These are phyloP conservation scores for Calycina herbarum DNA, from an alignment of 2,329 filamentous ascomycete genomes.

Conservation along the genomic window DNA sequence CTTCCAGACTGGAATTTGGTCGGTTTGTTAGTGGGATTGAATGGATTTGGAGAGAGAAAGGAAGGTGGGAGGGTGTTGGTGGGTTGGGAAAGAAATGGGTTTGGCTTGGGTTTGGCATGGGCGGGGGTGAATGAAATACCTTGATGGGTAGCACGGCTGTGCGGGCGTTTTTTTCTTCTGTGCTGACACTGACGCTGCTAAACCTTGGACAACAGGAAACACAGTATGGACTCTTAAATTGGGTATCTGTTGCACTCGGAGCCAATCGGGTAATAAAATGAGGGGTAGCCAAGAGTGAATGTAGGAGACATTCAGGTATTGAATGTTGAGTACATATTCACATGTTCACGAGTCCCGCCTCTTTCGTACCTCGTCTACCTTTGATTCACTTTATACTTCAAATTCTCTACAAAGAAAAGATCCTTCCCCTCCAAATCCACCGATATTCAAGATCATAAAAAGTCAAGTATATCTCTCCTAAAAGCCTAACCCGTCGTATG, in stretches of 20 bases:
- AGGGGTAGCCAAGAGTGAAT: too few relatives aligned
- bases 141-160: constrained; percentile 9
- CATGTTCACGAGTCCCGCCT: too few relatives aligned
- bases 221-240: not conserved
- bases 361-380: too few relatives aligned
- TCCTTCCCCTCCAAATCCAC: too few relatives aligned
- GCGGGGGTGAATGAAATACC: not conserved
- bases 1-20: not conserved
- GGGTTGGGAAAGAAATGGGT: constrained; percentile 3
- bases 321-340: too few relatives aligned
- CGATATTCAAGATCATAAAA: too few relatives aligned
- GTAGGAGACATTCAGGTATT: too few relatives aligned
- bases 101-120: not conserved
- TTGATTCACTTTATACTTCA: too few relatives aligned
- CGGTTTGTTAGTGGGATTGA: not conserved
- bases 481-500: too few relatives aligned
- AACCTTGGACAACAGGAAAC: not conserved
- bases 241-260: not conserved
- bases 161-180: not conserved
- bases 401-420: too few relatives aligned
- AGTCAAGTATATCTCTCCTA: too few relatives aligned
- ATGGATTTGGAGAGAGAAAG: not conserved
- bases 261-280: not conserved
- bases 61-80: constrained; percentile 1
- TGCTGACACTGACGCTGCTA: constrained; percentile 1